Evolutionary conservation across 768 basidiomycete genomes (phyloP), one percentile per base, ranked within the genome.

Genomic region (Mycena alexandri): DNA sequence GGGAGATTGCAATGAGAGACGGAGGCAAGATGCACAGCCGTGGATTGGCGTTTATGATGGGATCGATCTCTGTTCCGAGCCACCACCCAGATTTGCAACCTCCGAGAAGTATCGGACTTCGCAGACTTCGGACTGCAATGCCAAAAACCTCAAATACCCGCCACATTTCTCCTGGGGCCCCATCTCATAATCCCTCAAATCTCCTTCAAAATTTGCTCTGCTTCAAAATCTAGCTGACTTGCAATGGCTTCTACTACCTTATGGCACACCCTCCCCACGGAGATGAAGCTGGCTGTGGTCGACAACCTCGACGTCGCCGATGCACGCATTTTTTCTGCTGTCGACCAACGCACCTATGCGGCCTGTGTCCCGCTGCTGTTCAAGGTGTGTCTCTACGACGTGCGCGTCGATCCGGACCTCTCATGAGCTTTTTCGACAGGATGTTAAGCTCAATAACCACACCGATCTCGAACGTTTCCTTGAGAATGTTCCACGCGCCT

Each of bases 261-360:
- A 44, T 92, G 91, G 91, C 73, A 82, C 67, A 55, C 76, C 24
- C 88, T 93, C 69, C 92, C 92, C 50, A 80, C 81, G 0, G 92
- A 93, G 70, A 87, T 93, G 76, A 88, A 87, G 78, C 82, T 90
- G 71, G 79, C 85, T 29, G 72, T 93, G 75, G 77, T 90, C 51
- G 84, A 81, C 48, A 74, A 77, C 64, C 84, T 92, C 68, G 82
- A 82, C 51, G 70, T 75, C 22, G 63, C 73, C 67, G 86, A 87
- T 63, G 76, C 86, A 38, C 77, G 81, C 24, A 74, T 83, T 0
- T 81, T 92, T 67, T 80, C 91, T 19, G 71, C 75, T 17, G 85
- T 87, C 2, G 82, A 86, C 76, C 78, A 81, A 33, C 72, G 80
- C 36, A 84, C 86, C 24, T 90, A 90, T 73, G 72, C 78, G 10